These are phyloP conservation scores for Penicillium coprophilum DNA, from an alignment of 495 filamentous ascomycete species.

Conservation along the genomic window DNA sequence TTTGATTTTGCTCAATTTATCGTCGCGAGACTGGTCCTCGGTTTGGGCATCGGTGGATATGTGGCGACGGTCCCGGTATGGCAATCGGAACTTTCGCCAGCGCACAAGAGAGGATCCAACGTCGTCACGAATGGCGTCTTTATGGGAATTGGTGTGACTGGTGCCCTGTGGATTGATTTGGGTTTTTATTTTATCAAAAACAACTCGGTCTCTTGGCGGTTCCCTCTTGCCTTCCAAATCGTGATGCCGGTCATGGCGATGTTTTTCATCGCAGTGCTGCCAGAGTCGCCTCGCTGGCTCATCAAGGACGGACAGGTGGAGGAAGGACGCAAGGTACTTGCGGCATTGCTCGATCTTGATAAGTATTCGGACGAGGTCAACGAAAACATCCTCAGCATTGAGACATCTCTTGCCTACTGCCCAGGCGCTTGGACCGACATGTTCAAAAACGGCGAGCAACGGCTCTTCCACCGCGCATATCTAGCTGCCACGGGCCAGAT, in stretches of 20 bases:
- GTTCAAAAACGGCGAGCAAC: constrained; percentile 26
- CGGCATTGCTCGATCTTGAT: constrained; percentile 28
- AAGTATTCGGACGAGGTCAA: constrained; percentile 26
- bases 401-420: constrained; percentile 31
- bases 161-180: constrained; percentile 46
- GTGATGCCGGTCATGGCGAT: constrained; percentile 60
- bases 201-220: constrained; percentile 48
- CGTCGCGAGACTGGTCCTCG: constrained; percentile 55
- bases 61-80: constrained; percentile 47
- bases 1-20: constrained; percentile 36
- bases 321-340: constrained; percentile 43
- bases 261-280: constrained; percentile 54
- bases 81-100: constrained; percentile 48
- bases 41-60: constrained; percentile 56
- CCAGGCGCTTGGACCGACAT: constrained; percentile 21
- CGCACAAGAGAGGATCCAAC: constrained; percentile 40
- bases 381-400: constrained; percentile 33
- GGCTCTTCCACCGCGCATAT: constrained; percentile 26
- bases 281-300: constrained; percentile 60
- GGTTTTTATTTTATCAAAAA: constrained; percentile 47
- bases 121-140: constrained; percentile 42
- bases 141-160: constrained; percentile 54
- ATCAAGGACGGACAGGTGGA: constrained; percentile 53
- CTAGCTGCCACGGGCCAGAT: constrained; percentile 38
- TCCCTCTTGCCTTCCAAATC: constrained; percentile 52